Conservation (phyloP, 305 asterid species). For the Solanum hybrid region DNA sequence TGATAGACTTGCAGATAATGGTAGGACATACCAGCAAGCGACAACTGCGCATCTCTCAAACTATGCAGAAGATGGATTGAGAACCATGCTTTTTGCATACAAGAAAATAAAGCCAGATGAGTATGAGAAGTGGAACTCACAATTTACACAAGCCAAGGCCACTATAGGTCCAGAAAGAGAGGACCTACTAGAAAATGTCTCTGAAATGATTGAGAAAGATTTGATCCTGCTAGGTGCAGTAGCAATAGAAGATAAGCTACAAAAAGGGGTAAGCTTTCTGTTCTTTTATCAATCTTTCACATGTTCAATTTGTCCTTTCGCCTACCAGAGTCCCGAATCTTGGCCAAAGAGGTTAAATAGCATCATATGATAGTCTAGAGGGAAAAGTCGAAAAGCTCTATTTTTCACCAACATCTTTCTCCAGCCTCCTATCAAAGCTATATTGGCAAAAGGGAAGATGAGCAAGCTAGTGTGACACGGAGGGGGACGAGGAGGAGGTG, state of each 20-base stretch:
- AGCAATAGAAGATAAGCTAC: slow-evolving; percentile 77
- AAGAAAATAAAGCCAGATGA: slow-evolving; percentile 29
- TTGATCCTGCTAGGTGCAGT: slow-evolving; percentile 63
- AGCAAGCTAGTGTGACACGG: background rate
- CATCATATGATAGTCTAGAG: background rate
- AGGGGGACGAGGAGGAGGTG: background rate
- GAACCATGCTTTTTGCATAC: slow-evolving; percentile 63
- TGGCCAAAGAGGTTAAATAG: background rate
- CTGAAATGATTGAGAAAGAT: slow-evolving; percentile 62
- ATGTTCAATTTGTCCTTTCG: background rate
- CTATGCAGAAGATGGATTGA: slow-evolving; percentile 64
- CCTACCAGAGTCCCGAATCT: background rate
- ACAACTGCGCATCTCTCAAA: slow-evolving; percentile 47
- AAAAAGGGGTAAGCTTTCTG: slow-evolving; percentile 41
- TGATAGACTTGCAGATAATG: slow-evolving; percentile 48
- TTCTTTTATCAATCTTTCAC: background rate
- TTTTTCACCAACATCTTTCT: background rate
- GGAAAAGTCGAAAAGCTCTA: background rate
- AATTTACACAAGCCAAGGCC: slow-evolving; percentile 34
- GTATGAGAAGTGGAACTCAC: slow-evolving; percentile 35
- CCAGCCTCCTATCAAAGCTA: background rate
- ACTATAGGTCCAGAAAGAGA: slow-evolving; percentile 48
- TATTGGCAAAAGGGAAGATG: background rate
- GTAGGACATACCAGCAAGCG: slow-evolving; percentile 51
- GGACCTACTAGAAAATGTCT: slow-evolving; percentile 40